Conservation (phyloP, 2,329 filamentous ascomycete genomes). For the Trichoderma semiorbis region DNA sequence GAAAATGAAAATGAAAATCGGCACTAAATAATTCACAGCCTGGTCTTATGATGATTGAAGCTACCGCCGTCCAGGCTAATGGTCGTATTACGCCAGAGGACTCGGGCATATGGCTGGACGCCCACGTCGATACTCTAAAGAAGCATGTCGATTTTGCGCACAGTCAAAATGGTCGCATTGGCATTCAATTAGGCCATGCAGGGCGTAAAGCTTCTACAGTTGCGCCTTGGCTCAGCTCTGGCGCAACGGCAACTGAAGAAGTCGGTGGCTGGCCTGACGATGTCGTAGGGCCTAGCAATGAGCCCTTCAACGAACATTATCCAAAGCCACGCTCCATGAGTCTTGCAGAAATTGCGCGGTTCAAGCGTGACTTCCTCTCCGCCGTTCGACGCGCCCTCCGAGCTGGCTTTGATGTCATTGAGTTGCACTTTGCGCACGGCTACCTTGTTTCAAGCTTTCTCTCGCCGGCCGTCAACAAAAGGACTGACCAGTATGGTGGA, state of each 20-base stretch:
- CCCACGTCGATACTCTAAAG: slow-evolving; percentile 59
- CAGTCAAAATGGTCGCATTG: slow-evolving; percentile 59
- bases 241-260: slow-evolving; percentile 38
- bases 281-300: slow-evolving; percentile 42
- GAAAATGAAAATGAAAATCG: too few species aligned
- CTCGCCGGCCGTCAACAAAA: slow-evolving; percentile 67
- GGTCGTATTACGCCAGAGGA: slow-evolving; percentile 74
- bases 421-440: slow-evolving; percentile 73
- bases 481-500: slow-evolving; percentile 66
- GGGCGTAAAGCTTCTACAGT: slow-evolving; percentile 60
- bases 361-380: slow-evolving; percentile 59
- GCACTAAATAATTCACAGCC: slow-evolving; percentile 28
- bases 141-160: slow-evolving; percentile 60
- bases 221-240: slow-evolving; percentile 62
- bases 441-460: slow-evolving; percentile 68
- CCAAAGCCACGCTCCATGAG: slow-evolving; percentile 62
- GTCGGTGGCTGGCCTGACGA: slow-evolving; percentile 49
- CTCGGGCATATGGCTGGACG: slow-evolving; percentile 66
- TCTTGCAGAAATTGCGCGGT: slow-evolving; percentile 56
- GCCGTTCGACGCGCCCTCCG: slow-evolving; percentile 54
- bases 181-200: slow-evolving; percentile 72
- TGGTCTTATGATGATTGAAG: slow-evolving; percentile 63
- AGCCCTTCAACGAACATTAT: slow-evolving; percentile 56
- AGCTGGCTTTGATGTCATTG: slow-evolving; percentile 64
- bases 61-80: slow-evolving; percentile 60